phyloP scores from a whole-genome alignment of 2,329 filamentous ascomycete genomes.

The Colletotrichum incanum region DNA sequence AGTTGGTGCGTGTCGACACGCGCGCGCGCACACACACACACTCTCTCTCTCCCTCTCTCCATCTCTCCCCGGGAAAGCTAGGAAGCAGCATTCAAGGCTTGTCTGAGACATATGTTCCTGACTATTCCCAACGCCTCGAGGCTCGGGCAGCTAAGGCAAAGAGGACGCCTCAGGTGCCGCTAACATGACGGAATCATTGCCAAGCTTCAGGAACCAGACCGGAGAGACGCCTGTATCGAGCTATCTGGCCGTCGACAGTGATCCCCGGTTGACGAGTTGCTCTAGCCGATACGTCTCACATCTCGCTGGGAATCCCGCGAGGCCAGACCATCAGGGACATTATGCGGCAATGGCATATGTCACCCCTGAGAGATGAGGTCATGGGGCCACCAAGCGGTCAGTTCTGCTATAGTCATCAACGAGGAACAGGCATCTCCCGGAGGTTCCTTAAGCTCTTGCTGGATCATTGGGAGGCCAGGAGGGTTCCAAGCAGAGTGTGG shows the following conservation, averaged over 20 bases:
- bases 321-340: constrained; percentile 29
- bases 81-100: constrained; percentile 37
- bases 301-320: constrained; percentile 27
- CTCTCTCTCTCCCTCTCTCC: too few species aligned
- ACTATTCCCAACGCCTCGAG: constrained; percentile 41
- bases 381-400: constrained; percentile 41
- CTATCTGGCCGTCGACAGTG: constrained; percentile 28
- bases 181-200: constrained; percentile 31
- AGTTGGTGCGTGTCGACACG: constrained; percentile 15
- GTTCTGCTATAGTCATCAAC: neutral
- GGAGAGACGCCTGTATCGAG: constrained; percentile 33
- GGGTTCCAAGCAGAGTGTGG: constrained; percentile 29
- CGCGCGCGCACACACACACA: neutral
- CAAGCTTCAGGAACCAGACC: constrained; percentile 36
- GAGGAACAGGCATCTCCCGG: constrained; percentile 31
- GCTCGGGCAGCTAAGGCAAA: constrained; percentile 28
- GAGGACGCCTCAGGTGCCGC: constrained; percentile 25
- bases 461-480: constrained; percentile 13
- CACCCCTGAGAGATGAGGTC: constrained; percentile 37
- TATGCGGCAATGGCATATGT: constrained; percentile 36
- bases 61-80: constrained; percentile 24
- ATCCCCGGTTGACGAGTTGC: constrained; percentile 30
- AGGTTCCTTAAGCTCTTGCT: neutral
- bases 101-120: constrained; percentile 43
- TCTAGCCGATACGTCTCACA: constrained; percentile 40